A percentile compares a stretch with the other conserved stretches of the same genome.
Conservation (phyloP, 352 stramenopile genomes). For the Phytophthora megakarya region DNA sequence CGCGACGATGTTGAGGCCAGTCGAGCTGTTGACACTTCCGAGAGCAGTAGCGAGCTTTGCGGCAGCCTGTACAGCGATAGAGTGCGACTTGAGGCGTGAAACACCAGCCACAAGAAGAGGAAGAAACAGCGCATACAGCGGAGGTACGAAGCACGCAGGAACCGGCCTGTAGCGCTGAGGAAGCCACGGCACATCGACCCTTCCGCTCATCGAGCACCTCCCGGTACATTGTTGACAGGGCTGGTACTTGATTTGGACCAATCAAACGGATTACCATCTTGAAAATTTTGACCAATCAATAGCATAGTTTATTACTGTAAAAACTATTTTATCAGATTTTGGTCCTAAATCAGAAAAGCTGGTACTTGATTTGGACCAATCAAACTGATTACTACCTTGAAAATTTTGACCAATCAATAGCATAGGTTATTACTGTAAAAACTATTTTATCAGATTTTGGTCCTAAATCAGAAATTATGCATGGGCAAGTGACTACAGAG, state of each 20-base stretch:
- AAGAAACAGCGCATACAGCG: slow-evolving; percentile 38
- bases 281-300: too few relatives aligned
- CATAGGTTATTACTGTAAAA: too few relatives aligned
- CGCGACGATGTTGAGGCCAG: slow-evolving; percentile 53
- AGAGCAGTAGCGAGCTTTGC: slow-evolving; percentile 67
- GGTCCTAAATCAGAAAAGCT: too few relatives aligned
- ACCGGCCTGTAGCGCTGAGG: slow-evolving; percentile 30
- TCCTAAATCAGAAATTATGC: slow-evolving; percentile 23
- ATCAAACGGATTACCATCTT: slow-evolving; percentile 11
- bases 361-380: too few relatives aligned
- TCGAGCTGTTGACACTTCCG: slow-evolving; percentile 67
- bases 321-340: too few relatives aligned
- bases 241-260: slow-evolving; percentile 5
- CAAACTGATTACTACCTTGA: too few relatives aligned
- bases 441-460: too few relatives aligned
- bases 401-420: too few relatives aligned
- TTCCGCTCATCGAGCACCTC: slow-evolving; percentile 40
- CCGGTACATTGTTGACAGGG: slow-evolving; percentile 18
- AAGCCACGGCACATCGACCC: slow-evolving; percentile 54
- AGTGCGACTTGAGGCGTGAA: slow-evolving; percentile 33
- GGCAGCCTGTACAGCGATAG: slow-evolving; percentile 61
- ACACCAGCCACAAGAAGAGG: slow-evolving; percentile 58
- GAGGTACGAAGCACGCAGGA: slow-evolving; percentile 41
- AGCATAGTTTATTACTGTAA: too few relatives aligned
- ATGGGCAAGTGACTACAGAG: slow-evolving; percentile 12